Evolutionary conservation across 2,329 filamentous ascomycete genomes (phyloP), one percentile per base, ranked within the genome.

Genomic region (Graphium sp.): DNA sequence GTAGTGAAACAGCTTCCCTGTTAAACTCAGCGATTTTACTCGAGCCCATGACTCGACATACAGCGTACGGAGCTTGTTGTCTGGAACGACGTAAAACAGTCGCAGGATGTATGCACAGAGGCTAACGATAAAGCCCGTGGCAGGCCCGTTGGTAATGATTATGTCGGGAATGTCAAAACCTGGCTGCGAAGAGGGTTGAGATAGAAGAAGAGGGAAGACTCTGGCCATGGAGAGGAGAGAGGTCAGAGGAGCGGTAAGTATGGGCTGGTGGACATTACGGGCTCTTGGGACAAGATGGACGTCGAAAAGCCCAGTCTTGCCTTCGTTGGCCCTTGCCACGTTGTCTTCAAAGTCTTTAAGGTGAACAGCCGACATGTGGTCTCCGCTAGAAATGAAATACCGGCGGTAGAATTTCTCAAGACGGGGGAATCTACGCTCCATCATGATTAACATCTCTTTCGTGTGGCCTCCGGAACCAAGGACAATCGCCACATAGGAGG

Each of bases 41-140:
- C 89, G 66, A 3, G 89, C 87, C 76, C 85, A 94, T 13, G 80
- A 89, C 58, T 98, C 89, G 17, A 94, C 68, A 47, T 89, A 98
- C 10, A 95, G 59, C 7, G 79, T 74, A 36, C 72, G 69, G 55
- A 87, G 74, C 37, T 64, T 65, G 17, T 60, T 52, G 13, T 56
- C 47, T 0, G 61, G 61, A 16, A 56, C 52, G 5, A 58, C 7
- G 30, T 39, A 53, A 19, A 58, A 39, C 8, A 68, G 34, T 41
- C 62, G 67, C 26, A 71, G 41, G 0, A 55, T 2, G 22, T 63
- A 56, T 0, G 59, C 63, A 0, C 56, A 54, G 3, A 68, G 29
- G 3, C 60, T 64, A 26, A 93, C 60, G 20, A 92, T 74, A 35
- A 92, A 82, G 1, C 76, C 82, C 0, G 83, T 93, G 0, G 78